Evolutionary conservation across 2,329 filamentous ascomycete species (phyloP).

Genomic region (Lachnellula willkommii): DNA sequence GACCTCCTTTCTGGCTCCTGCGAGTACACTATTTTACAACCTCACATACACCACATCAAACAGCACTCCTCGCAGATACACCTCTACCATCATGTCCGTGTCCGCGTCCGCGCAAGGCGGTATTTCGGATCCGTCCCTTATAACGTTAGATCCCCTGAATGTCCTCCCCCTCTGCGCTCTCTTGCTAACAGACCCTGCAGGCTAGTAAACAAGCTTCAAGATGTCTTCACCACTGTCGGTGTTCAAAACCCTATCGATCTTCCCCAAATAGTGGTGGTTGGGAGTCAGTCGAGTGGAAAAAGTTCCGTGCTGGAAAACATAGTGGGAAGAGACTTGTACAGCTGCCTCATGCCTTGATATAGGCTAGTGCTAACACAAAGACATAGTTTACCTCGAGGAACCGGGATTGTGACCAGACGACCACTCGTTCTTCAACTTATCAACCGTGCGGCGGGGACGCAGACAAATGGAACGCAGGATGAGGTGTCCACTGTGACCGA

Average conservation of each 20-base stretch:
- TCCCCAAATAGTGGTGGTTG: slow-evolving; percentile 95
- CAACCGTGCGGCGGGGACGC: slow-evolving; percentile 65
- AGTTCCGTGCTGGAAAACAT: slow-evolving; percentile 99
- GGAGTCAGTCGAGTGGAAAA: slow-evolving; percentile 98
- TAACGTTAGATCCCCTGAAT: slow-evolving; percentile 46
- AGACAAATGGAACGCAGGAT: slow-evolving; percentile 69
- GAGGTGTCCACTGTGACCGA: slow-evolving; percentile 63
- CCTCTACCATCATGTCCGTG: slow-evolving; percentile 23
- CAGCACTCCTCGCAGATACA: slow-evolving; percentile 4
- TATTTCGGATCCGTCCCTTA: slow-evolving; percentile 62
- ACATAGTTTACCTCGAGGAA: slow-evolving; percentile 83
- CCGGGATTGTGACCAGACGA: slow-evolving; percentile 92
- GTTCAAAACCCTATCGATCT: slow-evolving; percentile 99
- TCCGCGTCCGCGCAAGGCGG: slow-evolving; percentile 41
- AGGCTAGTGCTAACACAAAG: slow-evolving; percentile 25
- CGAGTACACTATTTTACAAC: background rate
- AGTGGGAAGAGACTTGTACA: slow-evolving; percentile 96
- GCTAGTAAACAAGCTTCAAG: slow-evolving; percentile 97
- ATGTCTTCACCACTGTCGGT: slow-evolving; percentile 97
- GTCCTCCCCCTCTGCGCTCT: slow-evolving; percentile 19
- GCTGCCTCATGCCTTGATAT: slow-evolving; percentile 26
- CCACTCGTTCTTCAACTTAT: slow-evolving; percentile 97
- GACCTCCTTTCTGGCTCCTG: background rate
- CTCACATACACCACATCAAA: slow-evolving; percentile 3
- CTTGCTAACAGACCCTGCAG: slow-evolving; percentile 36